Evolutionary conservation across 768 basidiomycete species (phyloP), one percentile per base, ranked within the genome.

Genomic region (Calvatia gigantea): DNA sequence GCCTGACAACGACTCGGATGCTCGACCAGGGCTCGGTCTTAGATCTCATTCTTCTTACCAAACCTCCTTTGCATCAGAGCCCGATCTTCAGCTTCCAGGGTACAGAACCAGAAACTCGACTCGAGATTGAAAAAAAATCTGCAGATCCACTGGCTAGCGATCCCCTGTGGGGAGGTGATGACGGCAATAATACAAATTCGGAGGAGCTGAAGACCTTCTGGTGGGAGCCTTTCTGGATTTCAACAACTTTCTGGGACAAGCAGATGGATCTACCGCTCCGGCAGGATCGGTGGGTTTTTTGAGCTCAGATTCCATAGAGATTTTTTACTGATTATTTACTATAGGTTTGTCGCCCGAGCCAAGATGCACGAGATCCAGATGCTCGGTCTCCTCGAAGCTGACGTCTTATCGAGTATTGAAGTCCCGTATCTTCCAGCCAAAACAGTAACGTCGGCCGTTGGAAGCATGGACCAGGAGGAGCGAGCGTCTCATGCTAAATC

Each of bases 331-430:
- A 61, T 17, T 8, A 17, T 47, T 28, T 55, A 35, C 15, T 37
- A 61, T 61, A 94, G 96, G 58, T 98, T 98, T 66, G 77, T 98
- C 23, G 88, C 93, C 4, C 84, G 96, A 28, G 94, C 91, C n/a
- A 91, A 92, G 72, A 96, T 97, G 93, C 91, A 94, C 63, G 91
- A 95, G 65, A 93, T 97, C 35, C 90, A 97, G 65, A 95, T 92
- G 90, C 80, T 97, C 1, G 95, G 95, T 5, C 74, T 96, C 7
- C 75, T 96, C 41, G 94, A 94, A 61, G 91, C 95, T 61, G 94
- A 96, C 62, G 87, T 97, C 28, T 83, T 93, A 19, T 87, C 91
- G 4, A 87, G 86, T 59, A 94, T 97, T 57, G 89, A 91, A 59
- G 84, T 97, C 11, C 94, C 95, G 1, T 88, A 84, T 65, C 70